phyloP scores from a whole-genome alignment of 805 yeast species.

The Sugiyamaella mastotermitis region DNA sequence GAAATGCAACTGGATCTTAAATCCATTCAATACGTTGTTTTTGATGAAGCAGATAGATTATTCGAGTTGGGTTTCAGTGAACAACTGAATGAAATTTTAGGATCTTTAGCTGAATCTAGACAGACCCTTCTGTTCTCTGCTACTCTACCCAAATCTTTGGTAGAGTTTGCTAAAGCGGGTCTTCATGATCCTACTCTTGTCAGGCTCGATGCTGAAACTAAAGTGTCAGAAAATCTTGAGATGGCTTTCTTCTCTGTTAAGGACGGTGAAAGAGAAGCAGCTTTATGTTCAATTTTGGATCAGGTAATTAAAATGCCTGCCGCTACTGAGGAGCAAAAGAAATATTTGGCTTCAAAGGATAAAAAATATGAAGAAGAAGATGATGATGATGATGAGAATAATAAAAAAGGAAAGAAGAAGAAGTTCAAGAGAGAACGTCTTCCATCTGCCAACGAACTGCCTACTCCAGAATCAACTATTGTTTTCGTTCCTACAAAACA shows the following conservation, averaged over 20 bases:
- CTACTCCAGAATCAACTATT: conserved; percentile 81
- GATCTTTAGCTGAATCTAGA: conserved; percentile 72
- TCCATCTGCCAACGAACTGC: conserved; percentile 78
- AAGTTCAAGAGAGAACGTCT: conserved; percentile 39
- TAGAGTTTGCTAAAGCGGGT: conserved; percentile 97
- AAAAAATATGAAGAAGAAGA: conserved; percentile 37
- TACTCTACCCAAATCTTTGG: conserved; percentile 84
- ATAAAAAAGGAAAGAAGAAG: conserved; percentile 27
- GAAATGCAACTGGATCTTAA: conserved; percentile 88
- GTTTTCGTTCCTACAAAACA: conserved; percentile 95
- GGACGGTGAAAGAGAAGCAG: conserved; percentile 84
- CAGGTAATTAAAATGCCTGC: conserved; percentile 79
- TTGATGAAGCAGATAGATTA: conserved; percentile 95
- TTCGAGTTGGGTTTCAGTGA: conserved; percentile 96
- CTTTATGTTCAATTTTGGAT: conserved; percentile 66
- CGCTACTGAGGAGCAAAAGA: conserved; percentile 64
- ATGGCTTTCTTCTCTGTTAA: conserved; percentile 82
- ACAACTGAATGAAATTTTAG: conserved; percentile 83
- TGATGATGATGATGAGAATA: conserved; percentile 46
- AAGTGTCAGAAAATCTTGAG: conserved; percentile 83
- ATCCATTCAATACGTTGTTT: conserved; percentile 82
- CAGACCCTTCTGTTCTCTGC: conserved; percentile 93
- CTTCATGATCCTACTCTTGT: conserved; percentile 86
- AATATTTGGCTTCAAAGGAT: conserved; percentile 36
- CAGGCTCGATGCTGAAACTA: conserved; percentile 86